phyloP scores from a whole-genome alignment of 345 rosid species.

The Acer saccharum region DNA sequence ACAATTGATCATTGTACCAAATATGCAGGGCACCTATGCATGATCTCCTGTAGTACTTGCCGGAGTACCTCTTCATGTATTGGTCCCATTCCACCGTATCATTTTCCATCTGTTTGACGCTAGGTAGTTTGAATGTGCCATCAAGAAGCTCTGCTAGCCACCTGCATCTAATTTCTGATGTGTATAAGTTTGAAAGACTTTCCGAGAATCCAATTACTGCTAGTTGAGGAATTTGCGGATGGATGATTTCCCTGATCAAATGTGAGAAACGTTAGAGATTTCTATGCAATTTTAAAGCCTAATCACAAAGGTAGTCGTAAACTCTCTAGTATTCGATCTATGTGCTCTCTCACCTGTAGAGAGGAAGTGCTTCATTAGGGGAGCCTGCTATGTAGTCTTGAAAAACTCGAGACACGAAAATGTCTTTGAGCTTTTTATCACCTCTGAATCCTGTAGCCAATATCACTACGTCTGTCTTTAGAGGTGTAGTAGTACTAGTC shows the following conservation, averaged over 20 bases:
- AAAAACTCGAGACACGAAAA: slow-evolving; percentile 33
- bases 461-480: slow-evolving; percentile 38
- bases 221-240: slow-evolving; percentile 43
- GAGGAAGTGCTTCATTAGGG: slow-evolving; percentile 30
- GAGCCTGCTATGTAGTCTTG: slow-evolving; percentile 32
- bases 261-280: slow-evolving; percentile 38
- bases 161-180: slow-evolving; percentile 42
- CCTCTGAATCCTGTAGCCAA: slow-evolving; percentile 47
- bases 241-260: slow-evolving; percentile 39
- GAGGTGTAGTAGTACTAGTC: not conserved
- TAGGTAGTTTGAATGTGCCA: slow-evolving; percentile 32
- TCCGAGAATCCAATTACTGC: slow-evolving; percentile 47
- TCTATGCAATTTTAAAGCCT: no score
- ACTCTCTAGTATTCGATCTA: no score
- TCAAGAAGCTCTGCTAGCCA: slow-evolving; percentile 44
- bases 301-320: no score
- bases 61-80: slow-evolving; percentile 33
- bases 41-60: slow-evolving; percentile 30
- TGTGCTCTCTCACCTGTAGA: slow-evolving; percentile 37
- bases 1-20: slow-evolving; percentile 46
- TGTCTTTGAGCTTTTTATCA: slow-evolving; percentile 36
- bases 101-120: slow-evolving; percentile 40
- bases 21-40: slow-evolving; percentile 39
- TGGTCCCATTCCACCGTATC: slow-evolving; percentile 35
- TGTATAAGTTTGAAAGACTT: slow-evolving; percentile 35